Percentiles rank a stretch among this genome's conserved stretches.
Conservation (phyloP, 768 basidiomycete species). For the Lepiota brunneoincarnata region DNA sequence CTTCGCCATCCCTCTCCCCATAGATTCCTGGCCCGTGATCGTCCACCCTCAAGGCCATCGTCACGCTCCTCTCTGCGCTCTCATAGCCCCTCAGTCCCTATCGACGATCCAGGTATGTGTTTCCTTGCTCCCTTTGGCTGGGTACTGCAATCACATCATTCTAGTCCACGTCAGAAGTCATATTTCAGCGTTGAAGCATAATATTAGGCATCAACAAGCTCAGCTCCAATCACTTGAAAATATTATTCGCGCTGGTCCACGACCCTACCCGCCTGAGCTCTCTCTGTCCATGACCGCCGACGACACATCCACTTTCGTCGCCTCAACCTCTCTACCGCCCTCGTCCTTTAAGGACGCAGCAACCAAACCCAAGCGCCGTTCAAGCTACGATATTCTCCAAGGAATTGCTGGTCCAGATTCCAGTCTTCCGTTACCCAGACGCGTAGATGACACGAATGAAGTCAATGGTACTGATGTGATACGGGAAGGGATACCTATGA, state of each 20-base stretch:
- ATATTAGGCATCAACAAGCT: slow-evolving; percentile 81
- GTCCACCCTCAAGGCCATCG: slow-evolving; percentile 39
- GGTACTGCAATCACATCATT: background rate
- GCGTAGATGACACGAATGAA: slow-evolving; percentile 39
- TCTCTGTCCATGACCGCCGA: slow-evolving; percentile 10
- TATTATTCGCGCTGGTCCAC: slow-evolving; percentile 62
- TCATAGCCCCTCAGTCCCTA: slow-evolving; percentile 52
- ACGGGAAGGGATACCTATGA: slow-evolving; percentile 70
- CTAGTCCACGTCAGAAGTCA: slow-evolving; percentile 75
- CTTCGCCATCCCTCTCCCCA: background rate
- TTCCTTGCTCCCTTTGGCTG: slow-evolving; percentile 4
- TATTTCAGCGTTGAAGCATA: slow-evolving; percentile 79
- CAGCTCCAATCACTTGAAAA: slow-evolving; percentile 71
- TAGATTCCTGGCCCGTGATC: slow-evolving; percentile 31
- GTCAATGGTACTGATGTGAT: slow-evolving; percentile 48
- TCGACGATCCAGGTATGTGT: slow-evolving; percentile 66
- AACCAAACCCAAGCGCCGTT: slow-evolving; percentile 55
- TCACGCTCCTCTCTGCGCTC: slow-evolving; percentile 43
- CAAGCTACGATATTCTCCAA: slow-evolving; percentile 70
- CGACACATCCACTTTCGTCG: slow-evolving; percentile 17
- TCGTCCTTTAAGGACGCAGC: slow-evolving; percentile 25
- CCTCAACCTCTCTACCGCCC: slow-evolving; percentile 23
- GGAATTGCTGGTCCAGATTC: slow-evolving; percentile 77
- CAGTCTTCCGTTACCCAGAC: slow-evolving; percentile 64
- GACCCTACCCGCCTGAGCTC: slow-evolving; percentile 44